These are phyloP conservation scores for Hibiscus syriacus DNA, from an alignment of 345 rosid genomes.

Conservation along the genomic window DNA sequence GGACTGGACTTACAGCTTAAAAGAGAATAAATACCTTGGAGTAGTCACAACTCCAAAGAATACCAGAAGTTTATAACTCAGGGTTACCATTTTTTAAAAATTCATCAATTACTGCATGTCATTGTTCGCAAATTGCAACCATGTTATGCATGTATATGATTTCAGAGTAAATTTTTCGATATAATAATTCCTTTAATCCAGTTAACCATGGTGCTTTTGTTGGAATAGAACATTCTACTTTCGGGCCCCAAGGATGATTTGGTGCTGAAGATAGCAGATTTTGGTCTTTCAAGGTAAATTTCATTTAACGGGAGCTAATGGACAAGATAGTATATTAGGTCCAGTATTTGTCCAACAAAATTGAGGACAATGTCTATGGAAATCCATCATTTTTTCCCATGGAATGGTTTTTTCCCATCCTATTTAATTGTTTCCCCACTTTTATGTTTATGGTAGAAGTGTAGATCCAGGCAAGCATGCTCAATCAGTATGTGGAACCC, in stretches of 20 bases:
- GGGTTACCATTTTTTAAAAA: not conserved
- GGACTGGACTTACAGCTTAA: too few species aligned
- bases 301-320: not conserved
- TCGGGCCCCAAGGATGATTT: constrained; percentile 28
- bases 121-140: not conserved
- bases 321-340: constrained; percentile 1
- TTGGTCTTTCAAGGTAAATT: constrained; percentile 62
- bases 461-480: constrained; percentile 36
- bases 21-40: too few species aligned
- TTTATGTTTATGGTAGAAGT: constrained; percentile 25
- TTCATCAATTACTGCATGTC: not conserved
- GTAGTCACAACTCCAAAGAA: too few species aligned
- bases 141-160: not conserved
- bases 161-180: not conserved
- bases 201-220: constrained; percentile 14
- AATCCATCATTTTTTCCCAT: not conserved
- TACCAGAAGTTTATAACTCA: not conserved
- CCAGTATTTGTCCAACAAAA: not conserved
- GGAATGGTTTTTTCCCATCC: not conserved
- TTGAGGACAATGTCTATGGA: not conserved
- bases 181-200: not conserved
- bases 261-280: constrained; percentile 70
- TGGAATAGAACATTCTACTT: constrained; percentile 50
- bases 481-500: constrained; percentile 59
- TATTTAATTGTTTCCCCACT: not conserved